phyloP scores from a whole-genome alignment of 805 yeast genomes.

The Lipomyces chichibuensis region DNA sequence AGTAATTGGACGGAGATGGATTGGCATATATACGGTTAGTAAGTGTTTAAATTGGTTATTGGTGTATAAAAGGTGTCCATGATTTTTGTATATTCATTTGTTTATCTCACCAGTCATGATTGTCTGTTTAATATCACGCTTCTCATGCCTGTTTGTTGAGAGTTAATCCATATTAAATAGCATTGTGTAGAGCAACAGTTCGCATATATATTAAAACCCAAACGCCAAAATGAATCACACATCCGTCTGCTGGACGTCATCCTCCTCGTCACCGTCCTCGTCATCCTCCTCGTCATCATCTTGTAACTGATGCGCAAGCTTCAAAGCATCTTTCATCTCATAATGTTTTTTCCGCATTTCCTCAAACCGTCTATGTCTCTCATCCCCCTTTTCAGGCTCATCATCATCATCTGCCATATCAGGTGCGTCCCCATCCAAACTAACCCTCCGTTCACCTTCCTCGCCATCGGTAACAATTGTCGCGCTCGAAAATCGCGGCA shows the following conservation, averaged over 20 bases:
- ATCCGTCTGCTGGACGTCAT: background rate
- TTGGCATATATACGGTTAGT: background rate
- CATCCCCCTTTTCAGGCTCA: slow-evolving; percentile 47
- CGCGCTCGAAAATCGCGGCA: slow-evolving; percentile 6
- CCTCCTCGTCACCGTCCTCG: slow-evolving; percentile 15
- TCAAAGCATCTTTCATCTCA: slow-evolving; percentile 49
- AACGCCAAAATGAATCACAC: background rate
- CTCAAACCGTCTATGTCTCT: slow-evolving; percentile 69
- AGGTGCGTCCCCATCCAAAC: slow-evolving; percentile 32
- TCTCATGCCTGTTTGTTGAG: background rate
- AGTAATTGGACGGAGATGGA: background rate
- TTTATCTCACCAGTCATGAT: background rate
- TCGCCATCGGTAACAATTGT: background rate
- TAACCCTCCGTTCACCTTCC: slow-evolving; percentile 11
- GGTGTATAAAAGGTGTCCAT: background rate
- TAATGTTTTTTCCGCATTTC: slow-evolving; percentile 80
- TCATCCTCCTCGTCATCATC: slow-evolving; percentile 36
- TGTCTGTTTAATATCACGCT: background rate
- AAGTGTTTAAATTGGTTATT: background rate
- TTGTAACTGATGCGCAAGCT: slow-evolving; percentile 38
- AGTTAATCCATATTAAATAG: background rate
- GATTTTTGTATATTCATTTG: background rate
- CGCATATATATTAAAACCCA: background rate
- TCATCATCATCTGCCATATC: slow-evolving; percentile 38
- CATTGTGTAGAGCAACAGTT: background rate